Evolutionary conservation across 2,329 filamentous ascomycete species (phyloP), one percentile per base, ranked within the genome.

Genomic region (Didymella segeticola): DNA sequence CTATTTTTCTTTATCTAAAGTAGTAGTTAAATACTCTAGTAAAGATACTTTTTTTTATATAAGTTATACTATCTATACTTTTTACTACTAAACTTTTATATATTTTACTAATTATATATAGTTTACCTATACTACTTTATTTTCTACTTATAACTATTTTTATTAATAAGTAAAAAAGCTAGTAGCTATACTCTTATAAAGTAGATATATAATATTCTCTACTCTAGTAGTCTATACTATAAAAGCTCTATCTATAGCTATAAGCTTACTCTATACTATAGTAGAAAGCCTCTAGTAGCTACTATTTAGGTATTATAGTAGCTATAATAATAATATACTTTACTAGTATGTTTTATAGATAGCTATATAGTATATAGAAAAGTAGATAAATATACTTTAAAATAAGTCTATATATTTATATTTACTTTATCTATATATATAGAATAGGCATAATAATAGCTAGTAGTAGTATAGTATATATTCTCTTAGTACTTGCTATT

Each of bases 121-220:
- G 19, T 42, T 6, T 41, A 15, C 10, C 11, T 41, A 14, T 20
- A 41, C 11, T 3, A 14, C 39, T 42, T 14, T 45, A 45, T 20
- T 45, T 17, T 36, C 33, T 29, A 45, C 42, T 45, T 45, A 33
- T 25, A 17, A 15, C 29, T 45, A 34, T 33, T 23, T 33, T 45
- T 25, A 15, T 45, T 34, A 15, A 45, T 5, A 4, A 10, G 2
- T 45, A 45, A 14, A 19, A 25, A 46, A 26, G 4, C 15, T 22
- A 43, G n/a, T 30, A 31, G 26, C 10, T 43, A 19, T 7, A 17
- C 11, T 15, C 14, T 17, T n/a, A 26, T 6, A 14, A n/a, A 45
- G 6, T 27, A 36, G 43, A 15, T 46, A 46, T 27, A 46, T 26
- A 46, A 46, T 10, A 4, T 46, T 15, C 2, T 46, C 30, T 36